phyloP scores from a whole-genome alignment of 768 basidiomycete species.

The Boletellus emodensis region DNA sequence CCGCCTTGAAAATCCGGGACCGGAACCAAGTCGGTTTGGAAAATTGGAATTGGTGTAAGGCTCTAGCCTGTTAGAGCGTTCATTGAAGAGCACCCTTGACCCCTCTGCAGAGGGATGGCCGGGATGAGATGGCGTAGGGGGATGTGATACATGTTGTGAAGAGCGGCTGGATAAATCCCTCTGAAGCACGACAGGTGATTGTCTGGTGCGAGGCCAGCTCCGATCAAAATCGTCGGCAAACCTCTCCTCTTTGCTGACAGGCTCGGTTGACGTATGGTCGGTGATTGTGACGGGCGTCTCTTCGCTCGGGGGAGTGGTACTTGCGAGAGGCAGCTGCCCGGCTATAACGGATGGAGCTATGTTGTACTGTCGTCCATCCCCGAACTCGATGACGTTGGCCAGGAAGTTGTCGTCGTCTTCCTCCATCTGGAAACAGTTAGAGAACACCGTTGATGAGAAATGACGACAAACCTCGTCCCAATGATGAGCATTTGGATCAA shows the following conservation, averaged over 20 bases:
- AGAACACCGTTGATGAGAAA: conserved; percentile 1
- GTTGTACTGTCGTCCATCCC: conserved; percentile 89
- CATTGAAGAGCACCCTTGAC: conserved; percentile 89
- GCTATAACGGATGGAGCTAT: conserved; percentile 49
- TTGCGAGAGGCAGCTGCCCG: conserved; percentile 23
- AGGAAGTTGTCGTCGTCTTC: conserved; percentile 92
- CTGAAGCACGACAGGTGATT: conserved; percentile 41
- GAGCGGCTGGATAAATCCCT: conserved; percentile 38
- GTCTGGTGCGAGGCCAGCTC: conserved; percentile 82
- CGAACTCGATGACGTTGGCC: conserved; percentile 90
- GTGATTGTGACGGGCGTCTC: conserved; percentile 15
- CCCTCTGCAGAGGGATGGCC: conserved; percentile 51
- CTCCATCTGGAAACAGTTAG: conserved; percentile 56
- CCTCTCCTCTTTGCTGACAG: conserved; percentile 78
- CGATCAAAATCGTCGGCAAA: conserved; percentile 95
- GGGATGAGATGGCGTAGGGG: conserved; percentile 36
- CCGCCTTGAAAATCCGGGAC: conserved; percentile 37
- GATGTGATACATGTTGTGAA: conserved; percentile 30
- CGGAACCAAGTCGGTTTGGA: conserved; percentile 37
- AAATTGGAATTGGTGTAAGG: conserved; percentile 62
- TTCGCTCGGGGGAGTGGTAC: conserved; percentile 9
- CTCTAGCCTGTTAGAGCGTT: conserved; percentile 85
- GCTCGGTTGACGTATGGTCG: conserved; percentile 29
- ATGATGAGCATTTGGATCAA: conserved; percentile 91
- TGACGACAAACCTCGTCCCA: conserved; percentile 87